Evolutionary conservation across 257 asterid species (phyloP).

Genomic region (Scutellaria barbata): DNA sequence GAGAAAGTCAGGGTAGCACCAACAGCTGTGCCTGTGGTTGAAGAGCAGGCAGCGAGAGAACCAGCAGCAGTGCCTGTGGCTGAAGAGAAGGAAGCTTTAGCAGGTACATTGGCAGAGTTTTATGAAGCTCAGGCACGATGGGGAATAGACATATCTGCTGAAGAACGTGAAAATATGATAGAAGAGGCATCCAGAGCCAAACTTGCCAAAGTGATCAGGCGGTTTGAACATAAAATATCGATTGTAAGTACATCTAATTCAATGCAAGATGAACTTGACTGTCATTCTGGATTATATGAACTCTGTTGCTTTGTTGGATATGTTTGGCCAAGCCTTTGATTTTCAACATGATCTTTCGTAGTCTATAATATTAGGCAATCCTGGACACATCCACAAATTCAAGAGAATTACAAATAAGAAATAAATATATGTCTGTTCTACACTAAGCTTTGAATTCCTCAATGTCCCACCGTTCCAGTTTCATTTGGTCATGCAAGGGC

Average conservation of each 20-base stretch:
- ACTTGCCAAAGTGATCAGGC: slow-evolving; percentile 67
- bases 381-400: not conserved
- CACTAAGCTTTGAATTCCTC: slow-evolving; percentile 9
- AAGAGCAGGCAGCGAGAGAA: slow-evolving; percentile 50
- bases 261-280: slow-evolving; percentile 24
- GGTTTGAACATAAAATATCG: slow-evolving; percentile 83
- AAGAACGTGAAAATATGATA: slow-evolving; percentile 75
- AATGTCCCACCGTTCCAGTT: slow-evolving; percentile 2
- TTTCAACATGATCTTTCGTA: not conserved
- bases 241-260: slow-evolving; percentile 62
- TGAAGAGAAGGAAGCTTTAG: slow-evolving; percentile 64
- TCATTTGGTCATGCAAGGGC: no score
- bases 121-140: slow-evolving; percentile 92
- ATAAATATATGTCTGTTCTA: not conserved
- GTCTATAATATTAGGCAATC: not conserved
- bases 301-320: not conserved
- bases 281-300: slow-evolving; percentile 12
- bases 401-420: not conserved
- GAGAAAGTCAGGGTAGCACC: slow-evolving; percentile 68
- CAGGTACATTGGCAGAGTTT: slow-evolving; percentile 93
- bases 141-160: slow-evolving; percentile 77
- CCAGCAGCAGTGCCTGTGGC: slow-evolving; percentile 42
- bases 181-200: slow-evolving; percentile 76
- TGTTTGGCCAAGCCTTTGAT: not conserved
- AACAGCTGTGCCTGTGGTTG: slow-evolving; percentile 42